Base-by-base conservation (phyloP, 1,139 yeast genomes). In the Meyerozyma elateridarum region DNA sequence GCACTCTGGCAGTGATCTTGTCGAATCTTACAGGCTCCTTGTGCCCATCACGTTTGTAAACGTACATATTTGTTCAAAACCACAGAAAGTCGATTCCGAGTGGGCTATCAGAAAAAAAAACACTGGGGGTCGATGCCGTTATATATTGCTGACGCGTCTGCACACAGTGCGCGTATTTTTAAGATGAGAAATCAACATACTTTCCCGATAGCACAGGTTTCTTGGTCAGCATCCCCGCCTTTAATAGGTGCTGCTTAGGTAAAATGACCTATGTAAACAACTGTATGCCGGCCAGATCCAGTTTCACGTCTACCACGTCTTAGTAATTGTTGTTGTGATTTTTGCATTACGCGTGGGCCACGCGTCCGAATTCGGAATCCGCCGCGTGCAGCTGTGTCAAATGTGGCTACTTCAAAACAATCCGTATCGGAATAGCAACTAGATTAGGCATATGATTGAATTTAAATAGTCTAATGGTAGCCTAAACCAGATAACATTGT, bases 1-100 rank as follows among this genome's bases (percentile, higher is more conserved):
- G 70, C 32, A 68, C 68, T 53, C 75, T 62, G 39, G 75, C 73
- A 37, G 75, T 69, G 56, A 60, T 71, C 59, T 69, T 69, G 36
- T 53, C 59, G 45, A 53, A 53, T 54, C 83, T 77, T 40, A 85
- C 95, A 33, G 87, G 87, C 61, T 85, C 95, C 59, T 80, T 76
- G 52, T 82, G 85, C 40, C 95, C 95, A 61, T 84, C 78, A 68
- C 79, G 70, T 48, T 73, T 73, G 43, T 54, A 63, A 48, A 73
- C 79, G 51, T 70, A 72, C 77, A 72, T 73, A 15, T 48, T 41
- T 30, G 17, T 15, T 22, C 8, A 11, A 24, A 14, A 18, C 15
- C 14, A 9, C 17, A n/a, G n/a, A n/a, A n/a, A n/a, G n/a, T n/a
- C n/a, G n/a, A n/a, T n/a, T n/a, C n/a, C 15, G 27, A 9, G 8